Evolutionary conservation across 495 filamentous ascomycete genomes (phyloP), one percentile per base, ranked within the genome.

Genomic region (Penicillium daleae): DNA sequence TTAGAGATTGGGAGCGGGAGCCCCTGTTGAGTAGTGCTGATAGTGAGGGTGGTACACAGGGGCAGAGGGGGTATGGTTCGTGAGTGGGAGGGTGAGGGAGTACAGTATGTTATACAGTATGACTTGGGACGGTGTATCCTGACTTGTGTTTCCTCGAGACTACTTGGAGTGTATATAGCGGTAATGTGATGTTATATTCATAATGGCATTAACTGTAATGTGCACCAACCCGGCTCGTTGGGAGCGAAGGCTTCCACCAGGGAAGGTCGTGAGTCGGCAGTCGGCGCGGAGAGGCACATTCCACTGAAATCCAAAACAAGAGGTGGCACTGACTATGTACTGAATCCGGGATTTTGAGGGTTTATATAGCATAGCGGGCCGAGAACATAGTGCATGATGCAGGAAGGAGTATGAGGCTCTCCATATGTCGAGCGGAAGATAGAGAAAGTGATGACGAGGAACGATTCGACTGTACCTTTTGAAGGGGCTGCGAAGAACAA

Each of bases 1-100:
- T 29, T 26, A 51, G 48, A 4, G 40, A 57, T 56, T 57, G 62
- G 55, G 67, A 69, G 39, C 50, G 61, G 4, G 37, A 60, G 21
- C 61, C 64, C 6, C 26, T 69, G 44, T 32, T 69, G 19, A 21
- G 37, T 50, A 44, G 49, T 3, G 32, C n/a, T n/a, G n/a, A n/a
- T n/a, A n/a, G 8, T 5, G 22, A 42, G 3, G 35, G 29, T 19
- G 27, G 13, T 9, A 32, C 31, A 54, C 33, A 56, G 37, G 33
- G 10, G 3, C 40, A 19, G 21, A 49, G 64, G 31, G 32, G 15
- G 2, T 66, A 66, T 54, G 61, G 64, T 22, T 39, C 35, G 15
- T 63, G 32, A 51, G 24, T 40, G 29, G 32, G 32, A 33, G 8
- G 32, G 4, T 10, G 4, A n/a, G 8, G 32, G 32, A 33, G 32